A percentile compares a stretch with the other conserved stretches of the same genome.
phyloP scores from a whole-genome alignment of 2,329 filamentous ascomycete genomes.

The Colletotrichum sp. region DNA sequence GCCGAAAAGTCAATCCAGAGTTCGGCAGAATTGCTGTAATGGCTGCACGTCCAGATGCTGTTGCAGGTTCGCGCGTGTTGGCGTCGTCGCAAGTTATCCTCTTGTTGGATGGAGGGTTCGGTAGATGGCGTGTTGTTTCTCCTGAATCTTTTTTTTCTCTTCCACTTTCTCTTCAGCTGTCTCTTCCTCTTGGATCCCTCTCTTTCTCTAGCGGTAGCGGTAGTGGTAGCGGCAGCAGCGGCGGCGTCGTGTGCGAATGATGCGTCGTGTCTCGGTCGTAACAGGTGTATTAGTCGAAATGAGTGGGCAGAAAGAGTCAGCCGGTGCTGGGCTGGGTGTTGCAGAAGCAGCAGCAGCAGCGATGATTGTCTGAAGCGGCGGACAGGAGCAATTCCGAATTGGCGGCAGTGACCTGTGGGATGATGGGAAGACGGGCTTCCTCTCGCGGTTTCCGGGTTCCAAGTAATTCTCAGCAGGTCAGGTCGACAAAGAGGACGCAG shows the following conservation, averaged over 20 bases:
- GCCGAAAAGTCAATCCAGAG: background rate
- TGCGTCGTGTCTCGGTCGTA: constrained; percentile 7
- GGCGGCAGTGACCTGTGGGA: background rate
- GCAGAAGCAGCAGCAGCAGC: background rate
- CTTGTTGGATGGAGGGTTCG: background rate
- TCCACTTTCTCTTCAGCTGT: background rate
- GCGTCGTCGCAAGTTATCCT: constrained; percentile 14
- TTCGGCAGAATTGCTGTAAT: background rate
- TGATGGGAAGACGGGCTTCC: background rate
- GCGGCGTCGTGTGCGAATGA: constrained; percentile 1
- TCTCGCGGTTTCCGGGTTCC: background rate
- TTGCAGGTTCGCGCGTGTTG: background rate
- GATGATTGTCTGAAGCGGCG: background rate
- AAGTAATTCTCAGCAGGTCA: background rate
- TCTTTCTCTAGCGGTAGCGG: background rate
- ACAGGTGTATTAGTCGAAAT: constrained; percentile 12
- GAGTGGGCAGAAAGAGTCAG: background rate
- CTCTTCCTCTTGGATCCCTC: background rate
- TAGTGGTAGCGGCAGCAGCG: background rate
- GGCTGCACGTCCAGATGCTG: background rate
- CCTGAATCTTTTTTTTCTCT: background rate
- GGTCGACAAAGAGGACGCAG: background rate
- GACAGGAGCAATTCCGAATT: background rate
- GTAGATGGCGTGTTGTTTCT: background rate
- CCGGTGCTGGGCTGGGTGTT: background rate